phyloP scores from a whole-genome alignment of 2,329 filamentous ascomycete genomes.

The Trichoderma atrobrunneum region DNA sequence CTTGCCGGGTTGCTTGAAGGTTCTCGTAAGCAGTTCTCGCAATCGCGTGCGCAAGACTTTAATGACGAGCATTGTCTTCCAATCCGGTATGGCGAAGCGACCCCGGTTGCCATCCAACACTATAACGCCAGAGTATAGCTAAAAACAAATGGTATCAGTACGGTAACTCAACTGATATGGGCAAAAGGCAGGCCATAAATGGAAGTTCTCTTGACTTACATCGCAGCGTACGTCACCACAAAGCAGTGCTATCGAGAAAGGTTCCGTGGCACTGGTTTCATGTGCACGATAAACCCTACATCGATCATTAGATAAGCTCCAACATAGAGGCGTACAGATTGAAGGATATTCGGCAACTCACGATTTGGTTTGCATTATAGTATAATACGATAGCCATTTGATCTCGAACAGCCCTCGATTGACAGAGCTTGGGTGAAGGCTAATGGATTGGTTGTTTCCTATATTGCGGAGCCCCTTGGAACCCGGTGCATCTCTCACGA shows the following conservation, averaged over 20 bases:
- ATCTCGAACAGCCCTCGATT: constrained; percentile 70
- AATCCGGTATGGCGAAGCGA: constrained; percentile 78
- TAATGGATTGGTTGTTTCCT: constrained; percentile 87
- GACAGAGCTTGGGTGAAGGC: constrained; percentile 81
- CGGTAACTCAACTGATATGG: neutral
- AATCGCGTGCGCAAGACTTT: constrained; percentile 74
- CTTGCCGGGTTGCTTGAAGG: constrained; percentile 67
- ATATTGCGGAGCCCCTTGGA: constrained; percentile 85
- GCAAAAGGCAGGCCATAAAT: neutral
- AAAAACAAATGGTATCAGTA: neutral
- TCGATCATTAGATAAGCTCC: constrained; percentile 18
- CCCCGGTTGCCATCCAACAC: constrained; percentile 84
- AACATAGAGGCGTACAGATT: neutral
- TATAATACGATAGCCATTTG: constrained; percentile 90
- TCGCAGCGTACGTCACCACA: constrained; percentile 88
- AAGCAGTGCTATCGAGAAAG: constrained; percentile 78
- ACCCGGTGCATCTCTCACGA: constrained; percentile 68
- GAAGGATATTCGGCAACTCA: constrained; percentile 40
- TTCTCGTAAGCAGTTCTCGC: constrained; percentile 69
- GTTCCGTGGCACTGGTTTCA: constrained; percentile 76
- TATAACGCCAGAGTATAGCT: constrained; percentile 85
- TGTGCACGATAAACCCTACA: constrained; percentile 79
- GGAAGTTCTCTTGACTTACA: constrained; percentile 43
- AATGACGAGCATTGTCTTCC: constrained; percentile 87
- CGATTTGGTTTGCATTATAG: constrained; percentile 92